Conservation (phyloP, 768 basidiomycete species). For the Lentinula raphanica region DNA sequence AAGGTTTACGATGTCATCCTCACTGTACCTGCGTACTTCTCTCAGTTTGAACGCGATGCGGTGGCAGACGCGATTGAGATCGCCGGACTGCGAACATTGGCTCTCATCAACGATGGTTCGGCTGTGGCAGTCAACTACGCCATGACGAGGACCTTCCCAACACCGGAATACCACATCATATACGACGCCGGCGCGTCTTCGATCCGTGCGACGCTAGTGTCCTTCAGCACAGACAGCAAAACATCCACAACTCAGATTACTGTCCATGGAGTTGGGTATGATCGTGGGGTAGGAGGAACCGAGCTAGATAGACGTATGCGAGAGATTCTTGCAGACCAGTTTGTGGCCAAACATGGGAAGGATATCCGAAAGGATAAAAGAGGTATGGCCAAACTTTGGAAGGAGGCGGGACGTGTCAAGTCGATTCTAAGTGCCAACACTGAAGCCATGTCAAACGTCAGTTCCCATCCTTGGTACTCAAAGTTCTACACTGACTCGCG, state of each 20-base stretch:
- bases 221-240: slow-evolving; percentile 53
- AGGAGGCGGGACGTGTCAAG: slow-evolving; percentile 90
- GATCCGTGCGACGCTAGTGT: slow-evolving; percentile 71
- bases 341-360: slow-evolving; percentile 65
- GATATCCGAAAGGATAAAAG: slow-evolving; percentile 69
- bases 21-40: slow-evolving; percentile 87
- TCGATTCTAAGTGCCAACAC: slow-evolving; percentile 88
- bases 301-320: slow-evolving; percentile 80
- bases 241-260: slow-evolving; percentile 62
- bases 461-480: slow-evolving; percentile 18
- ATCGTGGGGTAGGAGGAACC: slow-evolving; percentile 71
- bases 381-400: slow-evolving; percentile 91
- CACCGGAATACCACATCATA: slow-evolving; percentile 80
- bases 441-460: slow-evolving; percentile 68
- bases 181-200: slow-evolving; percentile 92
- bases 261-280: slow-evolving; percentile 79
- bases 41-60: slow-evolving; percentile 87
- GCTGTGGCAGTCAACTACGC: slow-evolving; percentile 98
- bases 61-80: slow-evolving; percentile 90
- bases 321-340: slow-evolving; percentile 71
- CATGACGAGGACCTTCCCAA: slow-evolving; percentile 86
- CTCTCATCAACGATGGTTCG: slow-evolving; percentile 87
- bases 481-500: slow-evolving; percentile 3
- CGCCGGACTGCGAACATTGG: slow-evolving; percentile 76
- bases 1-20: slow-evolving; percentile 79